Evolutionary conservation across 108 stramenopile species (phyloP).

Genomic region (Skeletonema potamos): DNA sequence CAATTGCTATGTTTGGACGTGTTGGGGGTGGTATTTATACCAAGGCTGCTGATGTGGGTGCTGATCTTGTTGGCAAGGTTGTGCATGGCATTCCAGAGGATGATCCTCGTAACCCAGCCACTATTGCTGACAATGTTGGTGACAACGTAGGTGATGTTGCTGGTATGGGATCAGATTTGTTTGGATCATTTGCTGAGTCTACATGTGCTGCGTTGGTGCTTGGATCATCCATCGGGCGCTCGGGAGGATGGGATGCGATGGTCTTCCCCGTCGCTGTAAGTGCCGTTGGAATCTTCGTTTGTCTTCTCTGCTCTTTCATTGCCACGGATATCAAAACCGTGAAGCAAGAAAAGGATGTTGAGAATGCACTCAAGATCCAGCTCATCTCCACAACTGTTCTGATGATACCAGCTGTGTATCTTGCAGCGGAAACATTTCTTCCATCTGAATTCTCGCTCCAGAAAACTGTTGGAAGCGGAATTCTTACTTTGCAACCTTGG

Average conservation of each 20-base stretch:
- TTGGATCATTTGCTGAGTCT: constrained; percentile 97
- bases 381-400: constrained; percentile 94
- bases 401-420: constrained; percentile 91
- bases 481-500: constrained; percentile 61
- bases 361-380: constrained; percentile 92
- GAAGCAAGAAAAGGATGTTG: constrained; percentile 84
- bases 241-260: constrained; percentile 93
- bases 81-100: constrained; percentile 98
- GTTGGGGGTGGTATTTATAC: constrained; percentile 99
- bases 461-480: constrained; percentile 63
- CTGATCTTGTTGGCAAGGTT: constrained; percentile 99
- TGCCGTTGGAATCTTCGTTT: constrained; percentile 94
- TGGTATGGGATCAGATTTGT: constrained; percentile 99
- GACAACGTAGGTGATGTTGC: constrained; percentile 99
- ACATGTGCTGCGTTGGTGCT: constrained; percentile 97
- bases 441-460: constrained; percentile 71
- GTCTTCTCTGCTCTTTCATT: constrained; percentile 93
- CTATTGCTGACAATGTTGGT: constrained; percentile 99
- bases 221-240: constrained; percentile 82
- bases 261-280: constrained; percentile 95
- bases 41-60: constrained; percentile 99
- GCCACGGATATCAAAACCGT: constrained; percentile 94
- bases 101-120: constrained; percentile 99
- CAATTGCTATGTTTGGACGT: constrained; percentile 99
- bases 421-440: constrained; percentile 79